Evolutionary conservation across 768 basidiomycete species (phyloP), one percentile per base, ranked within the genome.

Genomic region (Tricholoma hemisulphureum): DNA sequence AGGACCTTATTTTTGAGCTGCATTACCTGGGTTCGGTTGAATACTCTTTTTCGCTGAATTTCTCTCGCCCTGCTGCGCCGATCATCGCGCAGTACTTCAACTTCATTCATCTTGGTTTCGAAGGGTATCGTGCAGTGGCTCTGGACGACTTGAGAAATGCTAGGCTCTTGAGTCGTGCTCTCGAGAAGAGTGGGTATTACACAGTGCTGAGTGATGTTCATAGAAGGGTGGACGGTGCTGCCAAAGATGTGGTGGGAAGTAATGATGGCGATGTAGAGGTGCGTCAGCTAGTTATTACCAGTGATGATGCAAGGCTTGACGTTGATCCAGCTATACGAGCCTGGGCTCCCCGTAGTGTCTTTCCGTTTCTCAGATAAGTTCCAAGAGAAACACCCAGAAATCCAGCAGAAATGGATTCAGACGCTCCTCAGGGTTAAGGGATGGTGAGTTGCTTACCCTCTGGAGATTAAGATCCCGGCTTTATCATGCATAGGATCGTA

Each of bases 1-100:
- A 88, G 63, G 80, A 88, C 31, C 78, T 91, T 56, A 83, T 91
- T 48, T 89, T 91, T 61, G 86, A 88, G 72, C 76, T 88, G 14
- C 85, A 80, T 61, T 79, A 82, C 62, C 72, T 80, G 48, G 81
- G 79, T 29, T 79, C 82, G 16, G 79, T 81, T 16, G 83, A 96
- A 69, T 95, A 94, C 69, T 88, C 88, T 2, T 89, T 85, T 70
- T 84, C 83, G 5, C 74, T 86, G 61, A 85, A 85, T 63, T 85
- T 85, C 65, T 84, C 82, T 34, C 80, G 83, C 7, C 80, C 86
- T 0, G 84, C 84, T 5, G 84, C 84, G 4, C 86, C 85, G 2
- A 81, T 86, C 62, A 78, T 87, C 35, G 81, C 78, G 2, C 85
- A 86, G 62, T 83, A 84, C 63, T 88, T 85, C 76, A 85, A 84